Evolutionary conservation across 1,139 yeast species (phyloP).

Genomic region (Ogataea hybrid): DNA sequence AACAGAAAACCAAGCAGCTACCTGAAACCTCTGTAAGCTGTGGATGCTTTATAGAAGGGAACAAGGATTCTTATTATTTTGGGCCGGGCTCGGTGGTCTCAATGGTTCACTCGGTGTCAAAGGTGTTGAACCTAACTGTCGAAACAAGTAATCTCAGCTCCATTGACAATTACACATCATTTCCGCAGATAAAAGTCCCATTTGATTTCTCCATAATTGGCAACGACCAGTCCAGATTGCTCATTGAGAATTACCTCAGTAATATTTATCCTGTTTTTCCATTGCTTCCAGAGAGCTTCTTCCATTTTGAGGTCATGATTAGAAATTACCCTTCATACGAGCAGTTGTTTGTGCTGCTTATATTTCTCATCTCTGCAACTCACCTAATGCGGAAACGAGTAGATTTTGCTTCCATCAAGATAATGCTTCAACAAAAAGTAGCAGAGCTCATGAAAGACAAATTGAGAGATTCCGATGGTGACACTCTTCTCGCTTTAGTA

Average conservation of each 20-base stretch:
- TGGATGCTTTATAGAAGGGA: slow-evolving; percentile 17
- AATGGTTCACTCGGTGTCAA: slow-evolving; percentile 14
- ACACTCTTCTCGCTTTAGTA: slow-evolving; percentile 16
- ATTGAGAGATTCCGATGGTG: slow-evolving; percentile 16
- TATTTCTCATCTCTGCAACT: slow-evolving; percentile 20
- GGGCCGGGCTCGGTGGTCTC: slow-evolving; percentile 20
- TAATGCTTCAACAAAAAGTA: slow-evolving; percentile 22
- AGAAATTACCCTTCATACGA: slow-evolving; percentile 18
- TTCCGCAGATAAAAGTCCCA: slow-evolving; percentile 14
- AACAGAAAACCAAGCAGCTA: too few relatives aligned
- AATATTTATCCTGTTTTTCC: slow-evolving; percentile 21
- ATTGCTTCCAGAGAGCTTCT: slow-evolving; percentile 18
- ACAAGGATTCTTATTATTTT: slow-evolving; percentile 12
- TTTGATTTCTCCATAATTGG: slow-evolving; percentile 17
- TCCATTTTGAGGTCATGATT: slow-evolving; percentile 21
- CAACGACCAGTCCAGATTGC: slow-evolving; percentile 18
- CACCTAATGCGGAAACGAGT: slow-evolving; percentile 20
- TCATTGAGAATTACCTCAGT: slow-evolving; percentile 20
- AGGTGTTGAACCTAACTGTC: slow-evolving; percentile 2
- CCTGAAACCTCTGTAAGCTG: too few relatives aligned
- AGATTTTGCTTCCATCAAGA: slow-evolving; percentile 20
- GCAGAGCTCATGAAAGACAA: slow-evolving; percentile 13
- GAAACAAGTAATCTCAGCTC: background rate
- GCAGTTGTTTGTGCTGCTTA: slow-evolving; percentile 17
- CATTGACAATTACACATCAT: background rate